phyloP scores from a whole-genome alignment of 2,329 filamentous ascomycete genomes.

The Didymella pomorum region DNA sequence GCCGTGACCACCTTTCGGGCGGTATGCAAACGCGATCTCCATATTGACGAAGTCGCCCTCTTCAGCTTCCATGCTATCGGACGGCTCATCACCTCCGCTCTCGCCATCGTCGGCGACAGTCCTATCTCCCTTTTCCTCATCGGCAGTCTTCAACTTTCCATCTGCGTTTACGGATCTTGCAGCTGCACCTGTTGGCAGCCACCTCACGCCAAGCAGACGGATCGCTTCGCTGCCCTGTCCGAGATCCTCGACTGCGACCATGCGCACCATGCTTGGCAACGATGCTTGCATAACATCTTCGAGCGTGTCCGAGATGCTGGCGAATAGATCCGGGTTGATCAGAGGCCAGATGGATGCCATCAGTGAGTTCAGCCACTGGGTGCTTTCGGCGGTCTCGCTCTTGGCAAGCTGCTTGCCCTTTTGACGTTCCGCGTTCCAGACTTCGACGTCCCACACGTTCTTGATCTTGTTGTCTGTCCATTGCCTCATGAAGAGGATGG shows the following conservation, averaged over 20 bases:
- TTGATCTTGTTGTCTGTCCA: slow-evolving; percentile 70
- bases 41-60: slow-evolving; percentile 81
- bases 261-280: slow-evolving; percentile 71
- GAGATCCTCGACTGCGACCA: slow-evolving; percentile 79
- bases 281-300: slow-evolving; percentile 85
- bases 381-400: slow-evolving; percentile 67
- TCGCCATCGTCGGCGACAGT: slow-evolving; percentile 57
- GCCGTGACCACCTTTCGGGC: slow-evolving; percentile 67
- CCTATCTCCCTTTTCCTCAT: slow-evolving; percentile 60
- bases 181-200: slow-evolving; percentile 75
- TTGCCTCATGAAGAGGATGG: slow-evolving; percentile 59
- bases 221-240: slow-evolving; percentile 77
- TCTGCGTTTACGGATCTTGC: slow-evolving; percentile 66
- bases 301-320: slow-evolving; percentile 71
- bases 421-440: slow-evolving; percentile 71
- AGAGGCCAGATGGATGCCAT: slow-evolving; percentile 75
- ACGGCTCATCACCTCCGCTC: slow-evolving; percentile 46
- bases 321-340: slow-evolving; percentile 77
- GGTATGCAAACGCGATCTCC: slow-evolving; percentile 77
- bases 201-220: slow-evolving; percentile 74
- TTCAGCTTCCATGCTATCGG: slow-evolving; percentile 70
- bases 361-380: slow-evolving; percentile 75
- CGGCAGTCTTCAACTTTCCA: slow-evolving; percentile 62
- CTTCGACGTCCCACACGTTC: slow-evolving; percentile 71
- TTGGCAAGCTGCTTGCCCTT: slow-evolving; percentile 59